A percentile compares a stretch with the other conserved stretches of the same genome.
Conservation (phyloP, 2,329 filamentous ascomycete genomes). For the Endocalyx cinctus region DNA sequence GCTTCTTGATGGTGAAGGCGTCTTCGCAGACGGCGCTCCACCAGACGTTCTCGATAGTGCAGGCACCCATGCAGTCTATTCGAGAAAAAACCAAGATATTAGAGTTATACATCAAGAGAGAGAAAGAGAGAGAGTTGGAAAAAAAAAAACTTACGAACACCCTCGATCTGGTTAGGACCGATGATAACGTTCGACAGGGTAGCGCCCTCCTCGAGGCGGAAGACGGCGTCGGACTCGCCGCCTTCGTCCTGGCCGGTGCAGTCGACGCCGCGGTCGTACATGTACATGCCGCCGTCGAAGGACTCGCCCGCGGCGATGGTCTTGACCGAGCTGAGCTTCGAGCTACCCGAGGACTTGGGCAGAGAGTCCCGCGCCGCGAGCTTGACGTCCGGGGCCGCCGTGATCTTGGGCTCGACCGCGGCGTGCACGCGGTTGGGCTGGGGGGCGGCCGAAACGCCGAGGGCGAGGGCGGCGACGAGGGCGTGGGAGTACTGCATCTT, state of each 20-base stretch:
- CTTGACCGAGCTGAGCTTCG: slow-evolving; percentile 4
- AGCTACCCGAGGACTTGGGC: slow-evolving; percentile 3
- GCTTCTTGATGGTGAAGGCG: slow-evolving; percentile 15
- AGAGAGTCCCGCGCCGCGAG: background rate
- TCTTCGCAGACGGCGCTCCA: slow-evolving; percentile 35
- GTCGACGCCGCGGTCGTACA: slow-evolving; percentile 22
- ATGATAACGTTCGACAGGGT: slow-evolving; percentile 34
- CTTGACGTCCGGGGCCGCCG: slow-evolving; percentile 1
- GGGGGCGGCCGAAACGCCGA: background rate
- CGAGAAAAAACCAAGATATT: no score
- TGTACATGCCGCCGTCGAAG: slow-evolving; percentile 1
- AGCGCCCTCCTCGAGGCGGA: slow-evolving; percentile 21
- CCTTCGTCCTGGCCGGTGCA: slow-evolving; percentile 40
- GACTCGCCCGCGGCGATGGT: slow-evolving; percentile 1
- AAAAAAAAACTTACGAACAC: no score
- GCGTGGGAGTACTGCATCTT: slow-evolving; percentile 3
- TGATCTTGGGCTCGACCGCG: slow-evolving; percentile 1
- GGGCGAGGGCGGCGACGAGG: background rate
- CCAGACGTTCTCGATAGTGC: slow-evolving; percentile 28
- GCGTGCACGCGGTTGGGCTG: slow-evolving; percentile 1
- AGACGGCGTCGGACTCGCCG: slow-evolving; percentile 34
- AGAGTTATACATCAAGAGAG: no score
- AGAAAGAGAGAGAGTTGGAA: no score
- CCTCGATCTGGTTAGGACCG: slow-evolving; percentile 34
- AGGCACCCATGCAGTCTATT: slow-evolving; percentile 31